Percentiles rank a stretch among this genome's conserved stretches.
Conservation (phyloP, 163 green algal genomes). For the Smithsoniella earleae region DNA sequence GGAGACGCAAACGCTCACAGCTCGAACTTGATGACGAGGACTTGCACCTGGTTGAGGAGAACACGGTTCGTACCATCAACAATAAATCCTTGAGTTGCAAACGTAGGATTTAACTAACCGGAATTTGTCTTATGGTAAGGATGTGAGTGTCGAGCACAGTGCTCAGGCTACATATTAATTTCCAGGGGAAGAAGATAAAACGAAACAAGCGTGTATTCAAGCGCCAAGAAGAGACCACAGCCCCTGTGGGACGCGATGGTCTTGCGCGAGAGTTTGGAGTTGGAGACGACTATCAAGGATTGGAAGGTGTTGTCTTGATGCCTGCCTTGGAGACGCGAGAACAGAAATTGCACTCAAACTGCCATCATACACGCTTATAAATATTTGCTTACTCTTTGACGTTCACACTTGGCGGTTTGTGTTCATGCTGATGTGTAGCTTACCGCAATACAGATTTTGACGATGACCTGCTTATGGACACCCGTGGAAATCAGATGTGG, state of each 20-base stretch:
- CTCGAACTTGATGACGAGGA: constrained; percentile 28
- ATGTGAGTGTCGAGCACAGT: background rate
- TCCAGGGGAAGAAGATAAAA: constrained; percentile 27
- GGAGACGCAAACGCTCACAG: background rate
- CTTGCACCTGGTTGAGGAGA: constrained; percentile 15
- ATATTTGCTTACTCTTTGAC: too few species aligned
- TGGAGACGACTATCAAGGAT: background rate
- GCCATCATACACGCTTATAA: too few species aligned
- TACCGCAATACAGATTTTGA: constrained; percentile 19
- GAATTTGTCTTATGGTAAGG: background rate
- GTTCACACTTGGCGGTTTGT: too few species aligned
- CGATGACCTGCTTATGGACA: too few species aligned
- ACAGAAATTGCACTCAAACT: too few species aligned
- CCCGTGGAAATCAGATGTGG: background rate
- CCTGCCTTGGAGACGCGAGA: too few species aligned
- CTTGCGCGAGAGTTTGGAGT: constrained; percentile 26
- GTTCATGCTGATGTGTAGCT: too few species aligned
- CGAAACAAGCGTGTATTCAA: constrained; percentile 28
- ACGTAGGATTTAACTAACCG: background rate
- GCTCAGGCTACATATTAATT: background rate
- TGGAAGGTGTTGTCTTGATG: constrained; percentile 9
- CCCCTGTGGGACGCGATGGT: constrained; percentile 17
- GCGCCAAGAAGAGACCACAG: constrained; percentile 3
- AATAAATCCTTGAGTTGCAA: background rate
- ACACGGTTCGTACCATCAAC: constrained; percentile 18